These are phyloP conservation scores for Chaetomium fimeti DNA, from an alignment of 495 filamentous ascomycete genomes.

Conservation along the genomic window DNA sequence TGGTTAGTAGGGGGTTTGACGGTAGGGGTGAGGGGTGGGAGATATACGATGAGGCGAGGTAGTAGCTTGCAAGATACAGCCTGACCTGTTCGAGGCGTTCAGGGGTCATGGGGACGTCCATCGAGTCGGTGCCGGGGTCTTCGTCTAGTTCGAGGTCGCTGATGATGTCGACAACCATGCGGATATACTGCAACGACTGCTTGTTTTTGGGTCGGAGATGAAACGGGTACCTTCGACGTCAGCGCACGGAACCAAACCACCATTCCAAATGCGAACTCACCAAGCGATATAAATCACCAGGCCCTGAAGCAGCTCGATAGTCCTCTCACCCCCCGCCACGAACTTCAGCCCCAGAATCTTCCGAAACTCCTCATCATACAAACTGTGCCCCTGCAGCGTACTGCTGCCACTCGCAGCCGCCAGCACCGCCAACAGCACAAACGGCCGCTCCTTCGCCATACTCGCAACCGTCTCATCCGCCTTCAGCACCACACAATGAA, in stretches of 20 bases:
- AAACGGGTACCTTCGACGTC: constrained; percentile 45
- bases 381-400: constrained; percentile 45
- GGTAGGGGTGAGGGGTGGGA: not conserved
- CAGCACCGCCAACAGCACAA: constrained; percentile 47
- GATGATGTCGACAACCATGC: constrained; percentile 49
- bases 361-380: constrained; percentile 52
- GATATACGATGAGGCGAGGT: constrained; percentile 39
- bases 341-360: constrained; percentile 51
- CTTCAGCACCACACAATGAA: constrained; percentile 40
- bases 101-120: not conserved
- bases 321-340: constrained; percentile 48
- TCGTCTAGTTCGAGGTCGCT: constrained; percentile 45
- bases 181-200: constrained; percentile 45
- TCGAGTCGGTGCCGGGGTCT: constrained; percentile 28
- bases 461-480: constrained; percentile 38
- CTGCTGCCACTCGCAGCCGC: constrained; percentile 45
- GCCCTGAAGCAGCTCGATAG: constrained; percentile 46
- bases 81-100: constrained; percentile 40
- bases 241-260: not conserved
- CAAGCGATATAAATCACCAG: constrained; percentile 48
- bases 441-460: constrained; percentile 41
- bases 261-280: constrained; percentile 31
- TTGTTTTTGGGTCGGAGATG: constrained; percentile 49
- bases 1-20: not conserved
- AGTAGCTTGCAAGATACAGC: constrained; percentile 42